Base-by-base conservation (phyloP, 2,329 filamentous ascomycete genomes). In the Pseudocercospora fijiensis region DNA sequence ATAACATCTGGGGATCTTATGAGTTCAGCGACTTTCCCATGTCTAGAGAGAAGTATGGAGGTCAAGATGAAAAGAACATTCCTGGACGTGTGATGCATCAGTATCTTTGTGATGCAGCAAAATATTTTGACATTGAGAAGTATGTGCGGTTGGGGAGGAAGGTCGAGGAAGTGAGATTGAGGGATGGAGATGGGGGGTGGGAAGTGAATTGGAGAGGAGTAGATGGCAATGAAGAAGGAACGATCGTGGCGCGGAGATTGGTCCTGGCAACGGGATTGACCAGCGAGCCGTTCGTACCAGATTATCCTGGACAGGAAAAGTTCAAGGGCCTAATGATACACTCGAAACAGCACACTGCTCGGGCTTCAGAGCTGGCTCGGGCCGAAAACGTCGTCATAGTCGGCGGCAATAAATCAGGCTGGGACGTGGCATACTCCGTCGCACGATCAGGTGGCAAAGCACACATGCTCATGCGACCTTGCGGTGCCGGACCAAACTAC, bases 21-120 rank as follows among this genome's bases (percentile, higher is more conserved):
- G 88, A 92, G 74, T 92, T 85, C 70, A 85, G 85, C 0, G 90
- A 90, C 69, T 90, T 90, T 63, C 88, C 88, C 24, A 89, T 92
- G 86, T 43, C 7, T 9, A 22, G 20, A 80, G 75, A 73, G 1
- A 62, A 79, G 8, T 78, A 78, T 60, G 76, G 72, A 22, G 77
- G 82, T 26, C 76, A 79, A 56, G 67, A 72, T 3, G 83, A 82
- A 9, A 71, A 87, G 60, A 85, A 88, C 71, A 84, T 90, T 55
- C 82, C 86, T 0, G 87, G 84, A 0, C 66, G 77, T 0, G 81
- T 83, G 1, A 74, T 88, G 61, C 81, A 86, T 68, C 69, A 75
- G 1, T 90, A 90, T 72, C 75, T 89, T 8, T 77, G 78, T 33
- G 79, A 81, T 1, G 88, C 83, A 65, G 81, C 81, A 1, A 74